Percentiles rank a stretch among this genome's conserved stretches.
phyloP scores from a whole-genome alignment of 495 filamentous ascomycete species.

The Alectoria sarmentosa region DNA sequence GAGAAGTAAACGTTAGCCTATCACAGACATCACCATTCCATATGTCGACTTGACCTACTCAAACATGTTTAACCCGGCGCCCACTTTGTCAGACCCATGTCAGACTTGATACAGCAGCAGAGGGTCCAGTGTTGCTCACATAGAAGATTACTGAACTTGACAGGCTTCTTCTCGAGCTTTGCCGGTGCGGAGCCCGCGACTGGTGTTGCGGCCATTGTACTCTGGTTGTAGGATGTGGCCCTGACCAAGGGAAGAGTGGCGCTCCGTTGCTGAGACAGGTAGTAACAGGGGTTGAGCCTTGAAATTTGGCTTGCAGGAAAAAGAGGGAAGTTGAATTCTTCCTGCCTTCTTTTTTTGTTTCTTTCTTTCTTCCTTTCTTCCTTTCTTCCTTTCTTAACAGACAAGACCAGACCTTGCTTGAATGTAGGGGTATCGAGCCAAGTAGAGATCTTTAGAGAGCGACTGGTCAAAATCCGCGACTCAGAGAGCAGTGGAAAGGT shows the following conservation, averaged over 20 bases:
- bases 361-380: too few relatives aligned
- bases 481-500: neutral
- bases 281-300: neutral
- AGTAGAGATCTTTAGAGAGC: neutral
- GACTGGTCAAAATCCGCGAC: neutral
- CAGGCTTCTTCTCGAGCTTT: constrained; percentile 93
- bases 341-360: too few relatives aligned
- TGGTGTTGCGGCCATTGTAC: constrained; percentile 48
- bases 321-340: neutral
- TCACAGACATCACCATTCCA: neutral
- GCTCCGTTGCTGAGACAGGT: constrained; percentile 71
- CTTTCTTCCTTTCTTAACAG: neutral
- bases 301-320: neutral
- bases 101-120: constrained; percentile 10
- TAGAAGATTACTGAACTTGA: constrained; percentile 99
- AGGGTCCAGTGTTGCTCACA: constrained; percentile 38
- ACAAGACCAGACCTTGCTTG: neutral
- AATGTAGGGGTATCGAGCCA: neutral
- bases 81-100: constrained; percentile 46
- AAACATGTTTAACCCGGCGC: constrained; percentile 95
- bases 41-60: constrained; percentile 59
- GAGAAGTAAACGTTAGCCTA: constrained; percentile 17
- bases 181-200: constrained; percentile 46
- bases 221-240: constrained; percentile 53
- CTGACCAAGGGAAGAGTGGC: constrained; percentile 87